Base-by-base conservation (phyloP, 139 green algal species). In the Chlamydomonas incerta region DNA sequence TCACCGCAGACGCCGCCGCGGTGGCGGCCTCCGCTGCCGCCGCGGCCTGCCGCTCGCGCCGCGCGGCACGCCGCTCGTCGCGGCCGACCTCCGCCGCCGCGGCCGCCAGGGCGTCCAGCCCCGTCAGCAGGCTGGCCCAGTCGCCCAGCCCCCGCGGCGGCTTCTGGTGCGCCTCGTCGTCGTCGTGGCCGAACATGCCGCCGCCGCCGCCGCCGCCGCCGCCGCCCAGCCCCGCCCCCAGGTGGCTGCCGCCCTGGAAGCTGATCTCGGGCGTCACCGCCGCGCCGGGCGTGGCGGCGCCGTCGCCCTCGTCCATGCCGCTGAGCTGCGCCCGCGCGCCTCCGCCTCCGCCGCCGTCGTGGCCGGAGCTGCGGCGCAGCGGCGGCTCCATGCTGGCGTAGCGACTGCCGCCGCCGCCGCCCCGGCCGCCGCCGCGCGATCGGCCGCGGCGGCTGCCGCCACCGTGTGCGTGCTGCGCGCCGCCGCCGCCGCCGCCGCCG, bases 91-190 rank as follows among this genome's bases (percentile, higher is more conserved):
- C 63, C 77, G 41, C 77, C 10, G 77, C 77, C 18, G 77, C 77
- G n/a, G 77, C 77, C n/a, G 46, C 63, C 28, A 83, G 63, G 8
- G 77, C 77, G 31, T 83, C 77, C 29, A 83, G 63, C 6, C 77
- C 77, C 15, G 41, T 70, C 18, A 66, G 60, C 60, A 50, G 41
- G 41, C 41, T 50, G 41, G 41, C 41, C 41, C 41, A 50, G 41
- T 50, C 41, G 8, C 41, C 41, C 41, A 50, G 41, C 6, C 41
- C 41, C 6, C 41, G 41, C 41, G 41, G 41, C 41, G 41, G 41
- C 41, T 50, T 50, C 41, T 50, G 41, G 41, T 72, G 29, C 28
- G 8, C 46, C 72, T 41, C 46, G 15, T 75, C 46, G 1, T 79
- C 72, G 3, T 60, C 70, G 26, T 60, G 37, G 41, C 35, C 23